A percentile compares a stretch with the other conserved stretches of the same genome.
Evolutionary conservation across 805 yeast genomes (phyloP).

Genomic region (Cyberlindnera veronae): DNA sequence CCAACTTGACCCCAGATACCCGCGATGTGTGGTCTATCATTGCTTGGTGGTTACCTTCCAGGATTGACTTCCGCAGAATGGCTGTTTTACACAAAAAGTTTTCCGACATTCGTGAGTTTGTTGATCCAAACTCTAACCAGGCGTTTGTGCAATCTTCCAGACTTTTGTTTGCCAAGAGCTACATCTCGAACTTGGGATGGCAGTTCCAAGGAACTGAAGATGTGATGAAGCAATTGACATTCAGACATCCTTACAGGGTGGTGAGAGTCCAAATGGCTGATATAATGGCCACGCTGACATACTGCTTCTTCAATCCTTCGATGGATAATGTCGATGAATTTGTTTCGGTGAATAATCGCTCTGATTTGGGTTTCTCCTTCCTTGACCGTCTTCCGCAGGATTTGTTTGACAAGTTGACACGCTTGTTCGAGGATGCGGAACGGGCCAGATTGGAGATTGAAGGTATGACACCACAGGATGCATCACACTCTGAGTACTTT

Average conservation of each 20-base stretch:
- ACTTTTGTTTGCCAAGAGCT: conserved; percentile 49
- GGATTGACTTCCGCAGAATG: conserved; percentile 64
- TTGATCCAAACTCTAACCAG: conserved; percentile 54
- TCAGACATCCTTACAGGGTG: conserved; percentile 65
- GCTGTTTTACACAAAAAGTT: conserved; percentile 46
- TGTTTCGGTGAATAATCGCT: conserved; percentile 32
- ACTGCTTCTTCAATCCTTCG: conserved; percentile 41
- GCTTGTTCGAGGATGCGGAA: conserved; percentile 44
- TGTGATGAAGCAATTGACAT: conserved; percentile 38
- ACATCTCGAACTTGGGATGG: conserved; percentile 50
- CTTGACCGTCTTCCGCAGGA: conserved; percentile 28
- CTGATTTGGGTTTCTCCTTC: conserved; percentile 34
- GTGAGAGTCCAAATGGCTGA: conserved; percentile 69
- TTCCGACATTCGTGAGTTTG: conserved; percentile 35
- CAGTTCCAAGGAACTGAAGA: conserved; percentile 48
- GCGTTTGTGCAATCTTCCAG: conserved; percentile 65
- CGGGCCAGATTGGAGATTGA: conserved; percentile 32
- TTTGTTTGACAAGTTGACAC: conserved; percentile 36
- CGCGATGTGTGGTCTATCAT: conserved; percentile 71
- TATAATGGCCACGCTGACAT: conserved; percentile 39
- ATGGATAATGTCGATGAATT: conserved; percentile 37
- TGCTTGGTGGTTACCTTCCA: conserved; percentile 69
- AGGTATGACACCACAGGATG: conserved; percentile 48
- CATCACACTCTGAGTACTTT: conserved; percentile 56
- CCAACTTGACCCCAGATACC: conserved; percentile 72